A percentile compares a stretch with the other conserved stretches of the same genome.
Evolutionary conservation across 495 filamentous ascomycete species (phyloP).

Genomic region (Neurospora sp.): DNA sequence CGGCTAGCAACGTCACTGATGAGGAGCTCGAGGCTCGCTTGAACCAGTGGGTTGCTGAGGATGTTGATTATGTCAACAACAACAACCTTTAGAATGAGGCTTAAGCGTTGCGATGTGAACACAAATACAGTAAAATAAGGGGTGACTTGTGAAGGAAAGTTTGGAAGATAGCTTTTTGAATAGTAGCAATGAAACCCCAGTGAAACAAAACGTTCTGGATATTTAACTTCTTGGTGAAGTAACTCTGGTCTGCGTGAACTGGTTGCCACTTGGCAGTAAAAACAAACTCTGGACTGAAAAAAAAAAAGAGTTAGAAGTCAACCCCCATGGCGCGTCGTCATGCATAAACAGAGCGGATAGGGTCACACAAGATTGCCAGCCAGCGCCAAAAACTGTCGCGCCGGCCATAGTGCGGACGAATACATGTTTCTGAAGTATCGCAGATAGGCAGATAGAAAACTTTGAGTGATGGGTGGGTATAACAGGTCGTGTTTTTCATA

Average conservation of each 20-base stretch:
- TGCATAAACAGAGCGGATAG: not conserved
- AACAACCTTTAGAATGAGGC: not conserved
- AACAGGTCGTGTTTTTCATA: not conserved
- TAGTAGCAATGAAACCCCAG: not conserved
- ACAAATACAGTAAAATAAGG: not conserved
- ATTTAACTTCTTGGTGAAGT: not conserved
- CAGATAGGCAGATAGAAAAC: not conserved
- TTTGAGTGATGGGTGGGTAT: not conserved
- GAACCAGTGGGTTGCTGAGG: slow-evolving; percentile 20
- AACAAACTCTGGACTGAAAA: not conserved
- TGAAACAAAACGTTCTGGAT: not conserved
- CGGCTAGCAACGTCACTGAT: slow-evolving; percentile 14
- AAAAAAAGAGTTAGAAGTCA: not conserved
- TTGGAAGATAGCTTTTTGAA: not conserved
- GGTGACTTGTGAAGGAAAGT: not conserved
- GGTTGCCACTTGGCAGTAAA: not conserved
- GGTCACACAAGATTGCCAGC: not conserved
- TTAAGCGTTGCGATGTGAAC: not conserved
- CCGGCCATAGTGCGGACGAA: not conserved
- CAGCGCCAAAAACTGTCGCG: not conserved
- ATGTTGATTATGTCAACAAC: slow-evolving; percentile 6
- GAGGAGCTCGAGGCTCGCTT: slow-evolving; percentile 21
- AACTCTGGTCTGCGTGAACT: too few species aligned
- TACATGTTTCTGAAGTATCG: not conserved
- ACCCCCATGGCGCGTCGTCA: not conserved